Conservation (phyloP, 2,329 filamentous ascomycete genomes). For the Fusarium domesticum region DNA sequence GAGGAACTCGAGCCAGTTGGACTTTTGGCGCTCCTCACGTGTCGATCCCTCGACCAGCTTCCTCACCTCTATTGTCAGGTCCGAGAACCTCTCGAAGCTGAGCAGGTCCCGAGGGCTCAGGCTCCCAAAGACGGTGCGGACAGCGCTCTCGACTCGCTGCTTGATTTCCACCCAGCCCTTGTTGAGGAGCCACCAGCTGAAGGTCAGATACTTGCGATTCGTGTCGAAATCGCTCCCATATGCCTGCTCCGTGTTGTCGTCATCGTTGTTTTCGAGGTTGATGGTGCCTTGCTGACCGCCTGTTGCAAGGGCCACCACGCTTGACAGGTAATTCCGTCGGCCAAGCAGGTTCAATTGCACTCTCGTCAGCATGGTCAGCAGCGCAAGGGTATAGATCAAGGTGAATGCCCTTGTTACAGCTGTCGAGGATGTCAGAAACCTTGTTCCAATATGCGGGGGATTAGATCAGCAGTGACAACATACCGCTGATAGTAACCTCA, state of each 20-base stretch:
- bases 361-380: slow-evolving; percentile 87
- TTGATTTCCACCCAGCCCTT: slow-evolving; percentile 82
- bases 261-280: slow-evolving; percentile 88
- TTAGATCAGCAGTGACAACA: slow-evolving; percentile 35
- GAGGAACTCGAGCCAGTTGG: slow-evolving; percentile 78
- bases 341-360: slow-evolving; percentile 97
- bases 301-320: slow-evolving; percentile 85
- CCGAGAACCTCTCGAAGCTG: slow-evolving; percentile 73
- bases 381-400: slow-evolving; percentile 82
- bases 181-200: slow-evolving; percentile 97
- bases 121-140: slow-evolving; percentile 84
- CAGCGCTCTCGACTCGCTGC: slow-evolving; percentile 77
- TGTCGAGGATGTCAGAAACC: slow-evolving; percentile 36
- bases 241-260: slow-evolving; percentile 75
- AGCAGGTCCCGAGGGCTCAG: slow-evolving; percentile 87
- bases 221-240: slow-evolving; percentile 95
- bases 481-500: slow-evolving; percentile 93
- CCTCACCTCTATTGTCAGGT: slow-evolving; percentile 78
- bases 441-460: neutral
- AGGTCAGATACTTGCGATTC: slow-evolving; percentile 90
- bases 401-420: slow-evolving; percentile 90
- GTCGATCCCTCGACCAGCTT: slow-evolving; percentile 73
- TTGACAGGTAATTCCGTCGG: slow-evolving; percentile 91
- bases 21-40: slow-evolving; percentile 38
- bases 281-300: slow-evolving; percentile 73